Evolutionary conservation across 176 grass and related monocot species (phyloP).

Genomic region (Hyparrhenia diplandra): DNA sequence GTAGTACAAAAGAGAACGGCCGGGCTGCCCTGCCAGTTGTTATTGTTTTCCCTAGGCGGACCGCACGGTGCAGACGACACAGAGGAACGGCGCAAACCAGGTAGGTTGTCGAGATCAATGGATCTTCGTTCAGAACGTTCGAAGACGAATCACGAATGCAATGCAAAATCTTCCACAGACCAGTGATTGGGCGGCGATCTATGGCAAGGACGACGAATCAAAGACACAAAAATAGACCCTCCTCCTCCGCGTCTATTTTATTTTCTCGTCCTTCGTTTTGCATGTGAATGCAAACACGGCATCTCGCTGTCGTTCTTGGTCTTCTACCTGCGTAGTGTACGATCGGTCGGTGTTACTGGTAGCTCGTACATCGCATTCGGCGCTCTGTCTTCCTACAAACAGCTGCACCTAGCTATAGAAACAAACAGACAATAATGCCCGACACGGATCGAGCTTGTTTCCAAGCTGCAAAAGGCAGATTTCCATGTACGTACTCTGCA

Average conservation of each 20-base stretch:
- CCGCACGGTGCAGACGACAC: no score
- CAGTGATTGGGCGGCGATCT: neutral
- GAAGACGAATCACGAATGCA: neutral
- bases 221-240: neutral
- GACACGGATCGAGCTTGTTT: neutral
- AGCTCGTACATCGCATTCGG: conserved; percentile 20
- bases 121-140: neutral
- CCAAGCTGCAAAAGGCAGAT: neutral
- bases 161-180: neutral
- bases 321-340: no score
- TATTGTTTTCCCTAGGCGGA: no score
- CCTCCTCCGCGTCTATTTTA: neutral
- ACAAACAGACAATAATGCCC: conserved; percentile 13
- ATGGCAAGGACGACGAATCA: neutral
- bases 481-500: neutral
- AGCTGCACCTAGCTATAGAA: neutral
- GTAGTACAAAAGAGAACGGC: no score
- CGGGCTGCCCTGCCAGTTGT: no score
- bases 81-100: no score
- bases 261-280: no score
- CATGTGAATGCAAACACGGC: no score
- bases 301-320: neutral
- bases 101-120: no score
- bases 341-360: neutral
- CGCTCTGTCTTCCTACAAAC: neutral